Evolutionary conservation across 139 green algal species (phyloP).

Genomic region (Micromonas pusilla): DNA sequence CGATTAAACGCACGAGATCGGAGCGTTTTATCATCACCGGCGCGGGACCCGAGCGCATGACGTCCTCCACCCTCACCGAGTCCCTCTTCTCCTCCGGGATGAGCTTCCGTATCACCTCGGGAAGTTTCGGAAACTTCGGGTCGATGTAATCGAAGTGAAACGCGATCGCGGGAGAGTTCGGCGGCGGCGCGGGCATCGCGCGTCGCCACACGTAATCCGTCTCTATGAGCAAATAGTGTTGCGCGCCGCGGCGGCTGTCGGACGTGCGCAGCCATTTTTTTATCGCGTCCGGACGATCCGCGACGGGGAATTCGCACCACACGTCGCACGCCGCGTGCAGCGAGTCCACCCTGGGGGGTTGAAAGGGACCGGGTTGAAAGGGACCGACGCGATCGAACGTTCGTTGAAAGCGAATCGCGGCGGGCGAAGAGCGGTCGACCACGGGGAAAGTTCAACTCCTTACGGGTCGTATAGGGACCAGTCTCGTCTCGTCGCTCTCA

Average conservation of each 20-base stretch:
- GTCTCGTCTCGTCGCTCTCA: too few relatives aligned
- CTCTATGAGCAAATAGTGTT: slow-evolving; percentile 8
- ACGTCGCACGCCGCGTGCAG: slow-evolving; percentile 56
- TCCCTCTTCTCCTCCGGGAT: neutral
- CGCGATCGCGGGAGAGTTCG: neutral
- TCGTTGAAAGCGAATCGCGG: too few relatives aligned
- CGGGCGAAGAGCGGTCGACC: slow-evolving; percentile 55
- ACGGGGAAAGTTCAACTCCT: too few relatives aligned
- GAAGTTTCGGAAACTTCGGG: slow-evolving; percentile 6
- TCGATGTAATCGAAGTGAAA: slow-evolving; percentile 26
- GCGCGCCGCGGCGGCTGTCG: neutral
- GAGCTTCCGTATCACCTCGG: slow-evolving; percentile 1
- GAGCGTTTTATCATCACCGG: neutral
- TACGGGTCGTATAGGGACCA: too few relatives aligned
- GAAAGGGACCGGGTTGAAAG: too few relatives aligned
- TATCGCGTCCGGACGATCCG: slow-evolving; percentile 72
- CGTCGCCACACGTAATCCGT: slow-evolving; percentile 20
- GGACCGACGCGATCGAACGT: neutral
- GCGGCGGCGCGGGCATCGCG: neutral
- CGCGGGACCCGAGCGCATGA: neutral
- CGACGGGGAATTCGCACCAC: slow-evolving; percentile 82
- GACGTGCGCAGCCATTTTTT: slow-evolving; percentile 47
- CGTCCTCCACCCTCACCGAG: neutral
- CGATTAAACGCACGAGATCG: neutral
- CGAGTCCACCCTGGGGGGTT: slow-evolving; percentile 50